Evolutionary conservation across 2,329 filamentous ascomycete species (phyloP).

Genomic region (Tolypocladium amazonense): DNA sequence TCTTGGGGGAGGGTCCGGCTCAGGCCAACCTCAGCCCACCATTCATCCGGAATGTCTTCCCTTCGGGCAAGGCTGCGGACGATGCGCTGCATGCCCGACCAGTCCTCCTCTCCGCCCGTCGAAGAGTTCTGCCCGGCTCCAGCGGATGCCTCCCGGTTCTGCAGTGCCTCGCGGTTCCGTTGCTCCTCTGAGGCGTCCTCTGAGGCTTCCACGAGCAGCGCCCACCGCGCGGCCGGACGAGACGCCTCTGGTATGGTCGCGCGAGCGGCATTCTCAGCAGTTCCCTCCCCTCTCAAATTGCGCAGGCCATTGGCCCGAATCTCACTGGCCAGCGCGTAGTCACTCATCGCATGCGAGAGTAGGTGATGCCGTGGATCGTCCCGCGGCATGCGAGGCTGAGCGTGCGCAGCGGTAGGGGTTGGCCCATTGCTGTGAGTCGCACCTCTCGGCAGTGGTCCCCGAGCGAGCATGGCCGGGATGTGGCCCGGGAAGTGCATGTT

Average conservation of each 20-base stretch:
- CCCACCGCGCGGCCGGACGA: not conserved
- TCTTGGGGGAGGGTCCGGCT: conserved; percentile 40
- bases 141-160: not conserved
- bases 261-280: not conserved
- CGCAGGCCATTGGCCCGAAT: not conserved
- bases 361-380: not conserved
- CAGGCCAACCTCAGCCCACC: conserved; percentile 65
- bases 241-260: not conserved
- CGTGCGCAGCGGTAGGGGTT: too few species aligned
- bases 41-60: conserved; percentile 71
- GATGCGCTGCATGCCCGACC: conserved; percentile 59
- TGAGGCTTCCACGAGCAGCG: not conserved
- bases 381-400: not conserved
- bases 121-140: not conserved
- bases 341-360: not conserved
- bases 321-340: not conserved
- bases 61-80: conserved; percentile 58
- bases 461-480: conserved; percentile 7
- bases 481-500: conserved; percentile 10
- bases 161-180: not conserved
- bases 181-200: not conserved
- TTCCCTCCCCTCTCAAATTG: not conserved
- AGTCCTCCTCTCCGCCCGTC: conserved; percentile 25
- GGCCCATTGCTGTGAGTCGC: not conserved
- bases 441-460: not conserved